Evolutionary conservation across 257 asterid species (phyloP), one percentile per base, ranked within the genome.

Genomic region (Perilla frutescens): DNA sequence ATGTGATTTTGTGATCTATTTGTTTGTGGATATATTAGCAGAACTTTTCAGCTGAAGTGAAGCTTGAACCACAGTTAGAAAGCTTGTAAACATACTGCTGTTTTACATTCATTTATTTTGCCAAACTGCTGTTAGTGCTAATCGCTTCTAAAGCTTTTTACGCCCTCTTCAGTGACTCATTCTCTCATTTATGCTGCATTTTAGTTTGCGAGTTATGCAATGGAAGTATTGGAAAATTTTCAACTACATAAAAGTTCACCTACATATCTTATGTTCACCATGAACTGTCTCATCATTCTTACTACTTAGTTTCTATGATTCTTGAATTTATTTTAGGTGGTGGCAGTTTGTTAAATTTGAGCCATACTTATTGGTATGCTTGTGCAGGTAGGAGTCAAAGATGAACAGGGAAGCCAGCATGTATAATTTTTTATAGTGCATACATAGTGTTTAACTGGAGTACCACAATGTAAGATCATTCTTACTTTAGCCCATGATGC

Each of bases 361-460:
- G 71, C 8, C 32, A 48, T 32, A 72, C 64, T 72, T 64, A 12
- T 57, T 77, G 54, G 14, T 62, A 58, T 69, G 71, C 63, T 76
- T 31, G n/a, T 14, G 32, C 84, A 82, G 87, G 82, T 53, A 63
- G 78, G 63, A 68, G 64, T 56, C 74, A 14, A 54, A 61, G 78
- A 76, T 73, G 78, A 77, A 68, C 75, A 71, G 34, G 78, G 31
- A 64, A 63, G 14, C 69, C 77, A 62, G 55, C 72, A 68, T 49
- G 72, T 74, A 50, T 68, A 50, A 44, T 29, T n/a, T 37, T 34
- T 58, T 64, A 66, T 15, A 44, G 50, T 64, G 73, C 37, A 8
- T 11, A 63, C 15, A 40, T 20, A 57, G 5, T 29, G 43, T 53
- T 36, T 26, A 44, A 61, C 47, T 54, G 81, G 72, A 71, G 81